A percentile compares a stretch with the other conserved stretches of the same genome.
These are phyloP conservation scores for Thielaviopsis musarum DNA, from an alignment of 2,329 filamentous ascomycete species.

Conservation along the genomic window DNA sequence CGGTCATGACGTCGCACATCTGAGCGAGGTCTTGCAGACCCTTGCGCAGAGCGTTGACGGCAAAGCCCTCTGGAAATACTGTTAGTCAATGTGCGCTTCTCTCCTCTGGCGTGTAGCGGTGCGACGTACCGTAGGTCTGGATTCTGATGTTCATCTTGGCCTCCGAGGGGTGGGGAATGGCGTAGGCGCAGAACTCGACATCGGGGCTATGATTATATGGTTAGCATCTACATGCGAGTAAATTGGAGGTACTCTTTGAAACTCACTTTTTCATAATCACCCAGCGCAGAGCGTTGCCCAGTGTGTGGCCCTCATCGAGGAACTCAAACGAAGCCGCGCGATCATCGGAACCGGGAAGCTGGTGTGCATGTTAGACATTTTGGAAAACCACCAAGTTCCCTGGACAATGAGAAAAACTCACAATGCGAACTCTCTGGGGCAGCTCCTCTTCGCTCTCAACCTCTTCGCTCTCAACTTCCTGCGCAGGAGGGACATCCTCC, in stretches of 20 bases:
- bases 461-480: constrained; percentile 17
- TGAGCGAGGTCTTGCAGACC: constrained; percentile 78
- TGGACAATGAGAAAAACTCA: constrained; percentile 20
- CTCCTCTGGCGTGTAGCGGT: constrained; percentile 1
- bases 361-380: background rate
- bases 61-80: constrained; percentile 47
- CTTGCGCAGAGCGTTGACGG: constrained; percentile 76
- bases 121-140: constrained; percentile 72
- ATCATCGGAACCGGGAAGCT: constrained; percentile 74
- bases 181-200: constrained; percentile 96
- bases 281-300: constrained; percentile 85
- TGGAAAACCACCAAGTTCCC: background rate
- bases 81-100: background rate
- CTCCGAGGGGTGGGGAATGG: constrained; percentile 92
- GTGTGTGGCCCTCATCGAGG: constrained; percentile 79
- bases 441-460: constrained; percentile 30
- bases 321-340: constrained; percentile 93
- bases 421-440: constrained; percentile 42
- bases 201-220: constrained; percentile 46
- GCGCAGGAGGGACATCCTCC: constrained; percentile 27
- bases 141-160: constrained; percentile 94
- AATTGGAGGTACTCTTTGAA: background rate
- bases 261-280: constrained; percentile 97
- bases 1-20: constrained; percentile 82
- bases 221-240: background rate